Evolutionary conservation across 306 rosid genomes (phyloP), one percentile per base, ranked within the genome.

Genomic region (Leucaena leucocephala): DNA sequence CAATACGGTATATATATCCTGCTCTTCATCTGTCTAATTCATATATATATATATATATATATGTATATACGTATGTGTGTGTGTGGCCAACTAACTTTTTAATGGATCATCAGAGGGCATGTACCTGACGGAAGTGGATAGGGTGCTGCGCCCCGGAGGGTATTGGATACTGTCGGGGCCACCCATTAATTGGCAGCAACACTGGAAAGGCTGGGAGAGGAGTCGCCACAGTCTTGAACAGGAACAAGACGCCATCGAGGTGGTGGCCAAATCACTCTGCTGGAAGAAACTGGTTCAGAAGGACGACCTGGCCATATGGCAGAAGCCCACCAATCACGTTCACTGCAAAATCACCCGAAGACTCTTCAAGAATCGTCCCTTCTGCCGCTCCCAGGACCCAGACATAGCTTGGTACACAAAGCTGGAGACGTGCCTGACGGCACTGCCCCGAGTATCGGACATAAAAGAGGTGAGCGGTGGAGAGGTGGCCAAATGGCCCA

Each of bases 151-250:
- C n/a, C 99, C 99, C 0, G 99, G 99, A 0, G 99, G 99, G 68
- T 96, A 93, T 15, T 96, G 99, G 99, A 82, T 96, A 77, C 89
- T 96, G 19, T 96, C 99, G 0, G 99, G 99, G 43, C 99, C 99
- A 12, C 99, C 99, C n/a, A 89, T 96, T 72, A 96, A 96, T 76
- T 96, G 93, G 93, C 74, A 86, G 84, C 87, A 2, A 5, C 94
- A 96, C 65, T 91, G 92, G 94, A 89, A 85, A 82, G 98, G 98
- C 6, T 96, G 99, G 99, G 80, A 90, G 12, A 91, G 99, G 84
- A 90, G 86, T 17, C 68, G 71, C 1, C 87, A 85, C 38, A 94
- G 96, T 81, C 96, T 96, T 6, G 67, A 75, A 16, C 85, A 81
- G 62, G 99, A 96, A 84, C 97, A 96, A 59, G 84, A 78, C 35